Base-by-base conservation (phyloP, 1,284 basidiomycete genomes). In the Marasmius sp. region DNA sequence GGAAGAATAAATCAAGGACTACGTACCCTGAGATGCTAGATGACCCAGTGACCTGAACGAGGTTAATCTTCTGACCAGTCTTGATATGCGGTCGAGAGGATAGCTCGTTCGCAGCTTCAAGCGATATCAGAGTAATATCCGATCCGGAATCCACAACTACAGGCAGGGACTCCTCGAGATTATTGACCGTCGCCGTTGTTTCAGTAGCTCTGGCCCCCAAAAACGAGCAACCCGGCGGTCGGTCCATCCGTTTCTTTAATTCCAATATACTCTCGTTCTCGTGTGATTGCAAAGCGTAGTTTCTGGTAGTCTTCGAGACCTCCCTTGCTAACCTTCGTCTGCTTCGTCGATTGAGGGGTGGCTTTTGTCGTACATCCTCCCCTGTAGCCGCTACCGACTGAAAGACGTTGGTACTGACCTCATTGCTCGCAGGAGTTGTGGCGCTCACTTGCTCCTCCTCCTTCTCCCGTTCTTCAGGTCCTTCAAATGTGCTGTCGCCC, bases 21-120 rank as follows among this genome's bases (percentile, higher is more conserved):
- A 71, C 68, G 63, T 62, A 75, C 5, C 69, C 68, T n/a, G n/a
- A n/a, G n/a, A n/a, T n/a, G 18, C 66, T 65, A 20, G 74, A 72
- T 4, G 53, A 53, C 0, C 70, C 71, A 0, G 71, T 73, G 0
- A 75, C 66, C 48, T 71, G 68, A 18, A 70, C 59, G 4, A 73
- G 63, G 9, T 67, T 67, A 2, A 73, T 61, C n/a, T 62, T 52
- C 14, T 72, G 69, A 0, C 72, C 70, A n/a, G n/a, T n/a, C n/a
- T n/a, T n/a, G n/a, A n/a, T n/a, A n/a, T n/a, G n/a, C n/a, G n/a
- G n/a, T n/a, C n/a, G n/a, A n/a, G n/a, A n/a, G n/a, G n/a, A n/a
- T n/a, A n/a, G n/a, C n/a, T n/a, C n/a, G n/a, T n/a, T n/a, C n/a
- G n/a, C 0, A 59, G 20, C n/a, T 63, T 60, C 1, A 64, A 18